These are phyloP conservation scores for Yarrowia osloensis DNA, from an alignment of 805 yeast species.

Conservation along the genomic window DNA sequence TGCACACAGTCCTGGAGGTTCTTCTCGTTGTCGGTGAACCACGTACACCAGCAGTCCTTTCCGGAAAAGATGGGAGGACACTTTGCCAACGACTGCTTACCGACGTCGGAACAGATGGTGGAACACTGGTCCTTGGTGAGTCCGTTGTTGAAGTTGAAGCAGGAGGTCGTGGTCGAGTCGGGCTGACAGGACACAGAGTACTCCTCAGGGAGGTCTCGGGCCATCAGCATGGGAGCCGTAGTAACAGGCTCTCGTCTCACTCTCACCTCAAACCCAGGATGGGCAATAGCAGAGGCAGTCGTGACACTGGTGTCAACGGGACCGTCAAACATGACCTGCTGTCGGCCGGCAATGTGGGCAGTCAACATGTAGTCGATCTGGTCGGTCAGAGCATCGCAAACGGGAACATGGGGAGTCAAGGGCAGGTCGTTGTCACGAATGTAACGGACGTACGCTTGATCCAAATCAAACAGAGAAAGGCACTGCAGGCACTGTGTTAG, in stretches of 20 bases:
- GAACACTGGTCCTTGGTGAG: background rate
- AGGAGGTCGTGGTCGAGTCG: background rate
- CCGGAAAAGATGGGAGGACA: background rate
- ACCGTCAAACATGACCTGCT: background rate
- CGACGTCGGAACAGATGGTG: background rate
- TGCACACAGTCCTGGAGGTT: background rate
- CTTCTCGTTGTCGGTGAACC: background rate
- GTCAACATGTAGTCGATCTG: background rate
- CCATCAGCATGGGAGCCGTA: background rate
- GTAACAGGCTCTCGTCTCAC: background rate
- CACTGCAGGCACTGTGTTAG: constrained; percentile 22
- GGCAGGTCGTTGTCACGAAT: constrained; percentile 1
- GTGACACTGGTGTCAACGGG: background rate
- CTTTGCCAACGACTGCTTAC: background rate
- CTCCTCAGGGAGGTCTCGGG: background rate
- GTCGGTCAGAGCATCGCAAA: background rate
- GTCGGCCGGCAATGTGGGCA: background rate
- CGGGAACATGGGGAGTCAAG: background rate
- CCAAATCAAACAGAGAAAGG: constrained; percentile 1
- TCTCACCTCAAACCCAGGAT: background rate
- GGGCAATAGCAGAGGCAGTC: background rate
- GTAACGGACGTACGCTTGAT: background rate
- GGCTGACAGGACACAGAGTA: background rate
- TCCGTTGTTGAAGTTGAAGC: background rate
- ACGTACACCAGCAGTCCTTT: background rate